phyloP scores from a whole-genome alignment of 2,329 filamentous ascomycete genomes.

The Talaromyces sp. region DNA sequence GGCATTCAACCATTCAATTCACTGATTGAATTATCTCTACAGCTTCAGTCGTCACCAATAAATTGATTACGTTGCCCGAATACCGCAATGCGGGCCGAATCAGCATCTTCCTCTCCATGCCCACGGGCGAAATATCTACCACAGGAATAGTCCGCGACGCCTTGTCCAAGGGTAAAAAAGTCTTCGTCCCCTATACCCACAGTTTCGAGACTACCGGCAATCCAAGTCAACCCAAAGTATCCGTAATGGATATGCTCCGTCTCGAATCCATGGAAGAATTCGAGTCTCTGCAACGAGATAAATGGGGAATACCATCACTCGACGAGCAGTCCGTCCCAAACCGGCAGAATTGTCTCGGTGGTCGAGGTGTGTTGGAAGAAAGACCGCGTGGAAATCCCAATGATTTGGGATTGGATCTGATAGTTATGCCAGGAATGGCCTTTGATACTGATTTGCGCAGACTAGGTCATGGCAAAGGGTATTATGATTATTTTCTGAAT shows the following conservation, averaged over 20 bases:
- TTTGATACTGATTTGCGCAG: constrained; percentile 75
- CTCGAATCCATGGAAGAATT: constrained; percentile 72
- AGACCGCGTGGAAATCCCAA: constrained; percentile 17
- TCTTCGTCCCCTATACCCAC: constrained; percentile 89
- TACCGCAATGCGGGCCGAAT: constrained; percentile 72
- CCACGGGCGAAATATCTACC: constrained; percentile 78
- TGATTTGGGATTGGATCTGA: constrained; percentile 65
- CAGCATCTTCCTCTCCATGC: constrained; percentile 93
- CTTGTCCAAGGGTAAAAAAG: constrained; percentile 69
- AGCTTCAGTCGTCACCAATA: constrained; percentile 64
- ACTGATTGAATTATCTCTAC: constrained; percentile 24
- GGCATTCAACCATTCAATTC: neutral
- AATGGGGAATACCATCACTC: constrained; percentile 93
- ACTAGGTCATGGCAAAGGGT: constrained; percentile 91
- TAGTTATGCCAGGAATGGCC: constrained; percentile 87
- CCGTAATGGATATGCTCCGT: constrained; percentile 94
- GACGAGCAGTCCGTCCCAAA: constrained; percentile 59
- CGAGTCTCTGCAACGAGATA: constrained; percentile 69
- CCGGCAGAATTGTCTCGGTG: constrained; percentile 71
- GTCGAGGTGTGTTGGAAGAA: constrained; percentile 42
- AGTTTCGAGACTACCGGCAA: constrained; percentile 40
- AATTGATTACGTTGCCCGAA: constrained; percentile 64
- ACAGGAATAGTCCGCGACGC: constrained; percentile 77
- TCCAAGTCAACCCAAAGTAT: constrained; percentile 47
- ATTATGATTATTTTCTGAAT: constrained; percentile 90